phyloP scores from a whole-genome alignment of 352 stramenopile species.

The Pythium pyrilobum region DNA sequence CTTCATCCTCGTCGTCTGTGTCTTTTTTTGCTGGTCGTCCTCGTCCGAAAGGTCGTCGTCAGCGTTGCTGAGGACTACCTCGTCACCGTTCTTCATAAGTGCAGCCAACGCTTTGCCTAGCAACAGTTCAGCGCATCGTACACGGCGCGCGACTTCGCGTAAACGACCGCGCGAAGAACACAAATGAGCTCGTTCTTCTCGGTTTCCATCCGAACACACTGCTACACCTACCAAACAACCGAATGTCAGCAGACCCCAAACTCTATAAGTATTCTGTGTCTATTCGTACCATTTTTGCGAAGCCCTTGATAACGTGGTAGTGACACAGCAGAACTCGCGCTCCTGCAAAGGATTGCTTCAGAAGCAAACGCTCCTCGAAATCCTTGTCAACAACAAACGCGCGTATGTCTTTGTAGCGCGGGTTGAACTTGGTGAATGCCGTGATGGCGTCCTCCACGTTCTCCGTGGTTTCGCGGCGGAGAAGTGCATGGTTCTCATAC shows the following conservation, averaged over 20 bases:
- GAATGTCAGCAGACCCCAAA: not conserved
- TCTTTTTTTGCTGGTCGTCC: too few relatives aligned
- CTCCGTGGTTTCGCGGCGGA: not conserved
- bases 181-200: not conserved
- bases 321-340: conserved; percentile 19
- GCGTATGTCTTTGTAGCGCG: conserved; percentile 6
- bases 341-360: conserved; percentile 9
- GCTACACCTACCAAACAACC: not conserved
- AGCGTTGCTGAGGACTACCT: not conserved
- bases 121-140: not conserved
- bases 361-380: conserved; percentile 18
- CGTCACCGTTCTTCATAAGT: not conserved
- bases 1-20: not conserved
- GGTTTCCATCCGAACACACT: not conserved
- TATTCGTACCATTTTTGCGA: conserved; percentile 1
- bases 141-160: not conserved
- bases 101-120: not conserved
- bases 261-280: not conserved
- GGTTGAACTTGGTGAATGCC: conserved; percentile 21
- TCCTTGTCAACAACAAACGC: conserved; percentile 21
- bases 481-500: not conserved
- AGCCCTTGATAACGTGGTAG: conserved; percentile 24
- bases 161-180: not conserved
- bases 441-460: conserved; percentile 12
- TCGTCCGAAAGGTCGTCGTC: not conserved